Conservation (phyloP, 768 basidiomycete genomes). For the Russula vinacea region DNA sequence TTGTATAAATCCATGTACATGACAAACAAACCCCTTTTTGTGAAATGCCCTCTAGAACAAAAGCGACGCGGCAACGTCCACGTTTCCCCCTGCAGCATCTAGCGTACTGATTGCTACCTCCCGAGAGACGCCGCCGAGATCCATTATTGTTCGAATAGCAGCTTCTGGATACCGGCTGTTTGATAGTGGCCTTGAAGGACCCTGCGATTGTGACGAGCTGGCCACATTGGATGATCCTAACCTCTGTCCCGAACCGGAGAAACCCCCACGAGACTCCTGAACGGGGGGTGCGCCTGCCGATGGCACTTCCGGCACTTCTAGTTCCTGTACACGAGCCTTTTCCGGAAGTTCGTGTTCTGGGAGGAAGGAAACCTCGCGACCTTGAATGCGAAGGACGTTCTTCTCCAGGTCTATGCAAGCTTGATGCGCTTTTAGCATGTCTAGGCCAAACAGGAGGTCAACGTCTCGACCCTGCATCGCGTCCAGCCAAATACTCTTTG, state of each 20-base stretch:
- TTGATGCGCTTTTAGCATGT: slow-evolving; percentile 98
- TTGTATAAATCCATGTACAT: slow-evolving; percentile 31
- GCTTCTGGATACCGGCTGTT: slow-evolving; percentile 51
- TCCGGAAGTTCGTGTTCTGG: slow-evolving; percentile 93
- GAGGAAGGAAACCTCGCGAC: slow-evolving; percentile 82
- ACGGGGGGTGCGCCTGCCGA: background rate
- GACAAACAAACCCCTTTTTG: slow-evolving; percentile 6
- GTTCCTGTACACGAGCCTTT: slow-evolving; percentile 54
- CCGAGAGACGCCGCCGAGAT: slow-evolving; percentile 75
- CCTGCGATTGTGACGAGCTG: slow-evolving; percentile 32
- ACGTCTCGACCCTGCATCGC: slow-evolving; percentile 72
- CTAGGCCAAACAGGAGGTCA: slow-evolving; percentile 95
- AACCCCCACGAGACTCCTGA: slow-evolving; percentile 33
- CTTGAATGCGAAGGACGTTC: slow-evolving; percentile 88
- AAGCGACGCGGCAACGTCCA: slow-evolving; percentile 85
- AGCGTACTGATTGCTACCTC: slow-evolving; percentile 75
- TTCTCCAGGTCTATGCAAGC: slow-evolving; percentile 93
- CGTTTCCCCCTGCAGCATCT: slow-evolving; percentile 77
- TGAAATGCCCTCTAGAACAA: slow-evolving; percentile 54
- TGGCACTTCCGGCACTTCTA: slow-evolving; percentile 28
- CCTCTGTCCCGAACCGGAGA: slow-evolving; percentile 69
- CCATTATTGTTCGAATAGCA: slow-evolving; percentile 62
- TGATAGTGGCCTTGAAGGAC: slow-evolving; percentile 17
- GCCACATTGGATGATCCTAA: slow-evolving; percentile 48
- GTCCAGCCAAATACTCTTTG: background rate